Conservation (phyloP, 169 alveolate species). For the Amoebophrya sp. region DNA sequence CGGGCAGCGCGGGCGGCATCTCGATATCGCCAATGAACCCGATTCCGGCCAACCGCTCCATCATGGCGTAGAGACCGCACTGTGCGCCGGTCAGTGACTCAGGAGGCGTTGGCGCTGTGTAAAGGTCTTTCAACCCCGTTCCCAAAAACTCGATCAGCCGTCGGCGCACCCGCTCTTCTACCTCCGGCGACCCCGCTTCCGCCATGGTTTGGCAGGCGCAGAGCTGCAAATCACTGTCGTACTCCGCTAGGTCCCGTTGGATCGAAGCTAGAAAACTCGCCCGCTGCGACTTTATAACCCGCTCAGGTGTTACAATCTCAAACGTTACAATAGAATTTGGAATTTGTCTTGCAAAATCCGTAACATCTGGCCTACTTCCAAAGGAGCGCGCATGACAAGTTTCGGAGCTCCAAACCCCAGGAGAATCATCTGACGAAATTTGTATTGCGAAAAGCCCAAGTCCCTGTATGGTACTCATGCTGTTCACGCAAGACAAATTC, state of each 20-base stretch:
- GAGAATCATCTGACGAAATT: not conserved
- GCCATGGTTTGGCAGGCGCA: no score
- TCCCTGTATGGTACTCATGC: not conserved
- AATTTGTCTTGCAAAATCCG: no score
- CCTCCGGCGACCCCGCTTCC: no score
- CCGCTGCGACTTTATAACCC: not conserved
- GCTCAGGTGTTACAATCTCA: not conserved
- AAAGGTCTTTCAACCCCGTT: not conserved
- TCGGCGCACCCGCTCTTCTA: not conserved
- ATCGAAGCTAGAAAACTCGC: not conserved
- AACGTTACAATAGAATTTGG: no score
- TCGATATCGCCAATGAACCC: not conserved
- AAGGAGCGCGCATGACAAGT: no score
- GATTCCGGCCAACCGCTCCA: no score
- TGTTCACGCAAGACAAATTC: not conserved
- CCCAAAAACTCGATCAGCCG: not conserved
- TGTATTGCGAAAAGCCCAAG: not conserved
- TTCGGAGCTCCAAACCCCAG: no score
- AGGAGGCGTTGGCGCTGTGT: not conserved
- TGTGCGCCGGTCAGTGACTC: not conserved
- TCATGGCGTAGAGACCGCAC: not conserved
- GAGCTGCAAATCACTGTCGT: not conserved
- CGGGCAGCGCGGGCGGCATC: not conserved
- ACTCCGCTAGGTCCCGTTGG: not conserved
- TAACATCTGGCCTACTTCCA: no score